Base-by-base conservation (phyloP, 768 basidiomycete genomes). In the Heimioporus sp. region DNA sequence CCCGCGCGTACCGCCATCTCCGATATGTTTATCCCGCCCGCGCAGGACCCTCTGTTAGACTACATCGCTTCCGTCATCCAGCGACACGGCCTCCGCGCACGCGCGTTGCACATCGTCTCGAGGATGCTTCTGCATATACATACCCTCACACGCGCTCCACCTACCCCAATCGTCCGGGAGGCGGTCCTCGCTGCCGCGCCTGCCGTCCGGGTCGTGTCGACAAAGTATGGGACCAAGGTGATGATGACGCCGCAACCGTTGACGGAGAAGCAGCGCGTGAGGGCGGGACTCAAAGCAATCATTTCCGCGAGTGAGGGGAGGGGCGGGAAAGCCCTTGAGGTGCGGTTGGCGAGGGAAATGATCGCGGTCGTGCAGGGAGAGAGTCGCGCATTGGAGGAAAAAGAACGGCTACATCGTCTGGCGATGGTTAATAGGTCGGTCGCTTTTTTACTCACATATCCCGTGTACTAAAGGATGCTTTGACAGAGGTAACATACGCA, bases 351-450 rank as follows among this genome's bases (percentile, higher is more conserved):
- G 30, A 76, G 82, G 63, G 92, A 96, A 72, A 72, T 94, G 31
- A 75, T 97, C 40, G 77, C 75, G 0, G 80, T 91, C 17, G 57
- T 91, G n/a, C 73, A 86, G 59, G 82, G 83, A 16, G 77, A 79
- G 5, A 81, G 81, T 40, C 71, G 73, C 35, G 85, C 81, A 31
- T 64, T 90, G 52, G 76, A 74, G 45, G 78, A 78, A 67, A 87
- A 91, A 68, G 72, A 74, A 55, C 77, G 81, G 43, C 61, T 79
- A 38, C 92, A 93, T 63, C 80, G 74, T 58, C 60, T 80, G 49
- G 92, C 87, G 2, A 86, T 87, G 78, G 77, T 86, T 28, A 90
- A 90, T 66, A 83, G 89, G 90, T 89, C 49, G 53, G 86, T 19
- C n/a, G 2, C 12, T 17, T 12, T 8, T 15, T 44, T 3, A 20